Evolutionary conservation across 495 filamentous ascomycete genomes (phyloP).

Genomic region (Aspergillus kassunensis): DNA sequence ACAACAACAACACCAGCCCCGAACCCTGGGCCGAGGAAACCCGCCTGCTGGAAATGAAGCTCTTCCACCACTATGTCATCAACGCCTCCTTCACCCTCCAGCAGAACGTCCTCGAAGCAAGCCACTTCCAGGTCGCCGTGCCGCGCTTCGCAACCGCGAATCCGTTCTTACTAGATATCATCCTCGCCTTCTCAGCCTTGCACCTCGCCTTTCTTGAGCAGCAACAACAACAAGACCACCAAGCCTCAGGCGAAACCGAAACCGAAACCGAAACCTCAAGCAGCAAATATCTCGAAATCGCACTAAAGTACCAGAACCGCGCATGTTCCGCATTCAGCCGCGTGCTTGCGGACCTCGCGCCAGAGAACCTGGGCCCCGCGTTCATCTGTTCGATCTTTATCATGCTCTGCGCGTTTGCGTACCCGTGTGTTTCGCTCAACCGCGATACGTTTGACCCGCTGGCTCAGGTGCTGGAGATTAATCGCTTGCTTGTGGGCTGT

Average conservation of each 20-base stretch:
- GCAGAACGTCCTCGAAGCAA: slow-evolving; percentile 24
- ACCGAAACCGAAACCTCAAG: too few species aligned
- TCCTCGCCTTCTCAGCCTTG: slow-evolving; percentile 44
- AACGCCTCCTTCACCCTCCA: slow-evolving; percentile 32
- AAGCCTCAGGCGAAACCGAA: too few species aligned
- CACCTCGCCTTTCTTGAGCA: slow-evolving; percentile 40
- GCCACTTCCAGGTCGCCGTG: slow-evolving; percentile 40
- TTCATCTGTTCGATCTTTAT: slow-evolving; percentile 41
- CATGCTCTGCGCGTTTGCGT: slow-evolving; percentile 34
- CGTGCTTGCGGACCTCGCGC: slow-evolving; percentile 23
- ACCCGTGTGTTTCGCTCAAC: slow-evolving; percentile 31
- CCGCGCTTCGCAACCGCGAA: slow-evolving; percentile 41
- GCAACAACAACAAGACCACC: too few species aligned
- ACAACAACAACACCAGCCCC: background rate
- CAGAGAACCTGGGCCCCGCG: slow-evolving; percentile 30
- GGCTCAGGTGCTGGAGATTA: slow-evolving; percentile 29
- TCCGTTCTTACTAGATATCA: slow-evolving; percentile 43
- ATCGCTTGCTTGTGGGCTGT: slow-evolving; percentile 32
- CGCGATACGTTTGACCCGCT: slow-evolving; percentile 26
- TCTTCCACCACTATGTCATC: slow-evolving; percentile 38
- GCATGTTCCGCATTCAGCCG: slow-evolving; percentile 32
- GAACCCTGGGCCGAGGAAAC: slow-evolving; percentile 17
- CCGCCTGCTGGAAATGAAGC: slow-evolving; percentile 36
- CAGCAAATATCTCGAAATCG: slow-evolving; percentile 32
- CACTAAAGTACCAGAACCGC: slow-evolving; percentile 34